Base-by-base conservation (phyloP, 1,284 basidiomycete species). In the Leccinum insolens region DNA sequence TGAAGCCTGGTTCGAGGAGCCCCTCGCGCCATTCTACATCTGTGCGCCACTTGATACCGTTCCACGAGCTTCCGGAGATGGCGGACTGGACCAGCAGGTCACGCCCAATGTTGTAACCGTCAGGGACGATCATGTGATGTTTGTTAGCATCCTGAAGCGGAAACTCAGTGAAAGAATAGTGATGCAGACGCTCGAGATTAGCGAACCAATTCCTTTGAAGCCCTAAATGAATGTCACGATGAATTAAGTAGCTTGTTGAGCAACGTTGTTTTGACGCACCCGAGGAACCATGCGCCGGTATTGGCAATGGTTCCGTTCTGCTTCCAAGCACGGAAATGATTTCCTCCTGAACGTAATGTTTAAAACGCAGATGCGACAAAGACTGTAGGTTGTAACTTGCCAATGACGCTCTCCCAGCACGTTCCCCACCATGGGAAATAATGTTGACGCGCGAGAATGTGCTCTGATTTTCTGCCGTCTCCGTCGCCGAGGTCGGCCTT, bases 21-120 rank as follows among this genome's bases (percentile, higher is more conserved):
- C 87, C 91, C 49, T 84, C 83, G 31, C 84, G 83, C 90, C 89
- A 94, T 74, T 90, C 89, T 3, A 94, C 84, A 2, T 91, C 86
- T 1, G 91, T 90, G 70, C 82, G 80, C 92, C 92, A 94, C 82
- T 84, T 87, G 71, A 85, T 84, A 11, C 86, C 84, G 46, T 84
- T 84, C 86, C 86, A 89, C 39, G 82, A 82, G 63, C 84, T 85
- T n/a, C 88, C 89, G 8, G 82, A 76, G 25, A 84, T 74, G n/a
- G 92, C 91, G 12, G 82, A 85, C 55, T 85, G 82, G 25, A 94
- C 90, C 65, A 94, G 81, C 80, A 83, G 88, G 78, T 94, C 89
- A 20, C 93, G 87, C 12, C 92, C 91, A 61, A 90, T 80, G 72
- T 94, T 93, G 73, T 93, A 94, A 6, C 92, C 92, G 68, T 95